Percentiles rank a stretch among this genome's conserved stretches.
Conservation (phyloP, 495 filamentous ascomycete species). For the Symbiotaphrina buchneri region DNA sequence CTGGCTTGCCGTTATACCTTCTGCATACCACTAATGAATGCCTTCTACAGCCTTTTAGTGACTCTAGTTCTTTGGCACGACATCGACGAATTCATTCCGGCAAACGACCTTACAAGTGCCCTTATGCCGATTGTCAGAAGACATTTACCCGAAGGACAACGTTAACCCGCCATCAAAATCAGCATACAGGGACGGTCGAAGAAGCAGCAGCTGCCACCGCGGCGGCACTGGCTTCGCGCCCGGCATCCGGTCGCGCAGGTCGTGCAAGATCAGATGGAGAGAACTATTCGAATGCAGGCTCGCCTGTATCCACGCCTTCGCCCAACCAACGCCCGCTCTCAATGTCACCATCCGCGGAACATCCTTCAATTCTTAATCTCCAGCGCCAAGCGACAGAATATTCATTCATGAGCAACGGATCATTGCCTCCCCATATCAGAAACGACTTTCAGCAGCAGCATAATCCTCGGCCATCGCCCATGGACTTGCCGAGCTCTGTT, state of each 20-base stretch:
- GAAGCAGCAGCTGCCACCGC: slow-evolving; percentile 80
- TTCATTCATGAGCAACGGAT: slow-evolving; percentile 32
- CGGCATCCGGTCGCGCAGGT: slow-evolving; percentile 26
- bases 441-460: slow-evolving; percentile 45
- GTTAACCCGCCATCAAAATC: slow-evolving; percentile 84
- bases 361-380: slow-evolving; percentile 51
- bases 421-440: slow-evolving; percentile 68
- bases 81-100: slow-evolving; percentile 92
- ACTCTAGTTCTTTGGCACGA: slow-evolving; percentile 83
- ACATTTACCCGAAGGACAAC: slow-evolving; percentile 94
- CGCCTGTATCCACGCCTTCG: slow-evolving; percentile 72
- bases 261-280: slow-evolving; percentile 51
- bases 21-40: slow-evolving; percentile 2
- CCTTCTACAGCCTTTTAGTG: slow-evolving; percentile 69
- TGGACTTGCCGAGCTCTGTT: slow-evolving; percentile 33
- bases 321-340: slow-evolving; percentile 55
- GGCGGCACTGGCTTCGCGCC: slow-evolving; percentile 46
- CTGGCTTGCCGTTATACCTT: neutral
- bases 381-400: slow-evolving; percentile 42
- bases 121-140: slow-evolving; percentile 94
- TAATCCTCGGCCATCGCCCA: slow-evolving; percentile 46
- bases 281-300: slow-evolving; percentile 56
- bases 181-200: slow-evolving; percentile 87
- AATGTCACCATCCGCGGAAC: slow-evolving; percentile 56
- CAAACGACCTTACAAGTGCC: slow-evolving; percentile 92